Evolutionary conservation across 371 early-diverging fungal species (phyloP), one percentile per base, ranked within the genome.

Genomic region (Choanephora cucurbitarum): DNA sequence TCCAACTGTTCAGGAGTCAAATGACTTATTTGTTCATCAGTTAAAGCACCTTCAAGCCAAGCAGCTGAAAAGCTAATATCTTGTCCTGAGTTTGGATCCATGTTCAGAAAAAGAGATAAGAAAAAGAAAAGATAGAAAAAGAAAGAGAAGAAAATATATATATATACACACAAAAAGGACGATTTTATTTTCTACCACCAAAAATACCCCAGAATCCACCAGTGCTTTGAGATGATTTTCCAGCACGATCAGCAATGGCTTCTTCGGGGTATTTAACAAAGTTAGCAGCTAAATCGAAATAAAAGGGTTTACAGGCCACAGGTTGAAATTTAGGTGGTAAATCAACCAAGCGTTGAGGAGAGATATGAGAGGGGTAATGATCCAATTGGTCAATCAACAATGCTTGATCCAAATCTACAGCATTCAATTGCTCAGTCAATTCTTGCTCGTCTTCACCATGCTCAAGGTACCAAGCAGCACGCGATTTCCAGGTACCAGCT

Each of bases 201-300:
- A 74, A 74, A 19, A 68, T 51, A 19, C 64, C 64, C 66, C 72
- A 76, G 37, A 60, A 55, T 4, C 61, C 61, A 53, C 60, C 19
- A 13, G 49, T 49, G 28, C 44, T 10, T 11, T 58, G 51, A 5
- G 68, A 46, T 17, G 57, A 44, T 47, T 70, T 76, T 39, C 53
- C 69, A 9, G 63, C 55, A 51, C 71, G 69, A 14, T 60, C 62
- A 15, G 51, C 32, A 14, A 77, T 41, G 18, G 69, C 47, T 18
- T 64, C 49, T 32, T 64, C 59, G 13, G 88, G 86, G 55, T 83
- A 92, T 44, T 89, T 81, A 41, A 93, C 72, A 47, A 82, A 73
- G 60, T 86, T 87, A 57, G 80, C 87, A 4, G 91, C 91, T 43
- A 93, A 69, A 59, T 93, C 93, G 68, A 88, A 91, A 64, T 90